phyloP scores from a whole-genome alignment of 345 rosid species.

The Erysimum cheiranthoides region DNA sequence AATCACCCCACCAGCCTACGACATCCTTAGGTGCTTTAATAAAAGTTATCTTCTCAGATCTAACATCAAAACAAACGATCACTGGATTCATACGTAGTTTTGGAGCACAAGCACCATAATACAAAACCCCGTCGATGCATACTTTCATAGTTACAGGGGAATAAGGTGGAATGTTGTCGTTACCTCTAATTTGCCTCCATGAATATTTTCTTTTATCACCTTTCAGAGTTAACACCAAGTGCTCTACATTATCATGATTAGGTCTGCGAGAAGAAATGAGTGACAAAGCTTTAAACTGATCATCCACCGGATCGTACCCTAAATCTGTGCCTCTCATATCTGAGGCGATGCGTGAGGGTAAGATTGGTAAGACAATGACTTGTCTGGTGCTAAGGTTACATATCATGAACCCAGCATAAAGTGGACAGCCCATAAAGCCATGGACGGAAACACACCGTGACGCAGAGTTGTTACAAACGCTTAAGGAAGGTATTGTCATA shows the following conservation, averaged over 20 bases:
- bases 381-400: neutral
- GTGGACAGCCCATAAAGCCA: neutral
- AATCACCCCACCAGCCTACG: too few relatives aligned
- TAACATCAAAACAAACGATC: conserved; percentile 17
- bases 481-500: neutral
- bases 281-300: neutral
- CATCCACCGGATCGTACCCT: neutral
- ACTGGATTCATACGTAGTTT: neutral
- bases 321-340: too few relatives aligned
- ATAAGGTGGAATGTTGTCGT: neutral
- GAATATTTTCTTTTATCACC: too few relatives aligned
- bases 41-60: neutral
- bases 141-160: neutral
- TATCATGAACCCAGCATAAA: too few relatives aligned
- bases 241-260: too few relatives aligned
- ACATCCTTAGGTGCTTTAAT: neutral
- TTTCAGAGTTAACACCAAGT: too few relatives aligned
- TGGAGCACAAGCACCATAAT: conserved; percentile 14
- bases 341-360: too few relatives aligned
- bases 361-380: neutral
- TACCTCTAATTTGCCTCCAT: conserved; percentile 8
- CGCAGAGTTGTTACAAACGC: too few relatives aligned
- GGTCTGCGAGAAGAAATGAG: too few relatives aligned
- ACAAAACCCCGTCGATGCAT: conserved; percentile 1
- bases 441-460: neutral